Conservation (phyloP, 495 filamentous ascomycete genomes). For the Hypoxylon subgilvum region DNA sequence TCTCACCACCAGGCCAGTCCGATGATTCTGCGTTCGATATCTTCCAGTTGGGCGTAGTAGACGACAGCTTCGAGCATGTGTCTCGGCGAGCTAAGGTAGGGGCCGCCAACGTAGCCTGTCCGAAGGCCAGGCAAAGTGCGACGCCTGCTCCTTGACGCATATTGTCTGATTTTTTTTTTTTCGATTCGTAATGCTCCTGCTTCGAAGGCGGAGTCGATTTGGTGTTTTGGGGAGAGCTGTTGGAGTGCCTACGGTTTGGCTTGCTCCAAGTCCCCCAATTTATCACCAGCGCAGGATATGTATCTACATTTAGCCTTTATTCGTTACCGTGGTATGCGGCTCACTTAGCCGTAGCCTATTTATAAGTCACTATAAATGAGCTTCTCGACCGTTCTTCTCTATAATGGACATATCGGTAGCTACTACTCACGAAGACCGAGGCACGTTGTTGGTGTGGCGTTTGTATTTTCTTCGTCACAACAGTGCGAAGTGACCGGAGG, state of each 20-base stretch:
- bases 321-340: neutral
- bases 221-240: neutral
- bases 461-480: too few species aligned
- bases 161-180: neutral
- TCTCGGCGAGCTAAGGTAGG: neutral
- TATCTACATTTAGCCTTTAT: conserved; percentile 29
- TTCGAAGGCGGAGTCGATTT: neutral
- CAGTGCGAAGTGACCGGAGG: too few species aligned
- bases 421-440: too few species aligned
- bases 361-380: conserved; percentile 11
- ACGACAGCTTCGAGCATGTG: conserved; percentile 17
- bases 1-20: conserved; percentile 29
- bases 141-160: conserved; percentile 2
- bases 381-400: too few species aligned
- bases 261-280: conserved; percentile 7
- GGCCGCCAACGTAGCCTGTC: conserved; percentile 2
- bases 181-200: neutral
- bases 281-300: neutral
- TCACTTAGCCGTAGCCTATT: conserved; percentile 31
- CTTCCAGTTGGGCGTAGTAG: conserved; percentile 21
- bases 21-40: conserved; percentile 26
- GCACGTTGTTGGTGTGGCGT: too few species aligned
- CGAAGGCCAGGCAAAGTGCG: conserved; percentile 18
- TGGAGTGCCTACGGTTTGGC: neutral
- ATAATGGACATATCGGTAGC: too few species aligned